Conservation (phyloP, 345 rosid species). For the Hibiscus syriacus region DNA sequence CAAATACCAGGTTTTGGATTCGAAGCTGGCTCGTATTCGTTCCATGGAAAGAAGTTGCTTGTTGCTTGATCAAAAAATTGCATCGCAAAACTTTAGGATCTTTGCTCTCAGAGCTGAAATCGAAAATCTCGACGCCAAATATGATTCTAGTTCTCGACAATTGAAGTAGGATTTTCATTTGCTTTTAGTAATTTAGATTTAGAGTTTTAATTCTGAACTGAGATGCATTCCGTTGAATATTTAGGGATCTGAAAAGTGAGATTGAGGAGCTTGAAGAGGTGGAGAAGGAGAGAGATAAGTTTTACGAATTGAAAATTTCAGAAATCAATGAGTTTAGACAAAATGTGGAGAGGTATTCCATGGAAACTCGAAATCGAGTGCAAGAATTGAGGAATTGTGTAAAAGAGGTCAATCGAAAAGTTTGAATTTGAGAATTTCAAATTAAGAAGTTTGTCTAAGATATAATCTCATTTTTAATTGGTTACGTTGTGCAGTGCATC, state of each 20-base stretch:
- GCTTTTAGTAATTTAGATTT: background rate
- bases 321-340: slow-evolving; percentile 51
- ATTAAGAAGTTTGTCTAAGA: background rate
- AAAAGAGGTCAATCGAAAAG: slow-evolving; percentile 27
- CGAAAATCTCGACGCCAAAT: slow-evolving; percentile 31
- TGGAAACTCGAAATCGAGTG: slow-evolving; percentile 26
- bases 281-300: slow-evolving; percentile 47
- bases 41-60: slow-evolving; percentile 50
- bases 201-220: background rate
- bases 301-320: slow-evolving; percentile 26
- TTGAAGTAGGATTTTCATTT: slow-evolving; percentile 28
- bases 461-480: background rate
- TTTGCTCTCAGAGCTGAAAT: slow-evolving; percentile 42
- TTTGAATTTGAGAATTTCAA: background rate
- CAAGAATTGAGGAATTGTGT: slow-evolving; percentile 29
- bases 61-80: slow-evolving; percentile 45
- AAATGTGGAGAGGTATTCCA: slow-evolving; percentile 26
- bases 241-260: slow-evolving; percentile 48
- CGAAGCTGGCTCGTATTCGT: slow-evolving; percentile 34
- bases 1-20: slow-evolving; percentile 36
- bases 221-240: background rate
- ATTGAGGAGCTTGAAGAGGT: slow-evolving; percentile 46
- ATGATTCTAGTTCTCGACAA: slow-evolving; percentile 19
- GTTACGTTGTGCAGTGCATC: background rate
- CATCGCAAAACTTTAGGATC: slow-evolving; percentile 47